Percentiles rank a stretch among this genome's conserved stretches.
Conservation (phyloP, 2,329 filamentous ascomycete species). For the Colletotrichum theobromicola region DNA sequence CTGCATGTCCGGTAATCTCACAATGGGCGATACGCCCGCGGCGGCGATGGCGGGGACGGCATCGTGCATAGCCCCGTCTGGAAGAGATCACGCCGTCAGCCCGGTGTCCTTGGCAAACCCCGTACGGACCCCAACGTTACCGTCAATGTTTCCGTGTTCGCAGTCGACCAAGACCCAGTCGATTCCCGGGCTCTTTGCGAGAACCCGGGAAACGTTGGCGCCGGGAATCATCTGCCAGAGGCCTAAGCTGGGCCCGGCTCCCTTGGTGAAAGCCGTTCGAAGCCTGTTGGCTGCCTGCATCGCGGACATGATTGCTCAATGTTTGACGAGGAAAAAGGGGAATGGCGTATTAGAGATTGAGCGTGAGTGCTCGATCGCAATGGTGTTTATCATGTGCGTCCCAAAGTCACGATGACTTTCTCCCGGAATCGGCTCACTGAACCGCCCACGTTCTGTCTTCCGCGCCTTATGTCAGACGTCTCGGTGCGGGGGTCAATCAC, state of each 20-base stretch:
- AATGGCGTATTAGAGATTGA: background rate
- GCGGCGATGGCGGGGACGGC: constrained; percentile 57
- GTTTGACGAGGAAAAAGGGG: background rate
- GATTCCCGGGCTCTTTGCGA: constrained; percentile 65
- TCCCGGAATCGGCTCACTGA: background rate
- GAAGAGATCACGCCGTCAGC: background rate
- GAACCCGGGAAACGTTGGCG: constrained; percentile 60
- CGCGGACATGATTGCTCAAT: constrained; percentile 11
- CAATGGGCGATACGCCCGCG: constrained; percentile 46
- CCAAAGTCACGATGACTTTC: background rate
- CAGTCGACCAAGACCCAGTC: constrained; percentile 71
- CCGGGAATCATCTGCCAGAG: constrained; percentile 70
- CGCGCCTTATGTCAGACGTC: background rate
- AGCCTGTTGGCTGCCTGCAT: constrained; percentile 55
- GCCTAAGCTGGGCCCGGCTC: constrained; percentile 55
- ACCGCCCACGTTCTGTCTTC: background rate
- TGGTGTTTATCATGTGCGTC: background rate
- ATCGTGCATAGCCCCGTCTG: constrained; percentile 58
- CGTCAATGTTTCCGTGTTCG: constrained; percentile 58
- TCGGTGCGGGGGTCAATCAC: background rate
- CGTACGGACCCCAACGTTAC: constrained; percentile 38
- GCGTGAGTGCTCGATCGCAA: background rate
- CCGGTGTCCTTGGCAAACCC: background rate
- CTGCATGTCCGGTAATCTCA: constrained; percentile 62
- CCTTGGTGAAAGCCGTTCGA: constrained; percentile 53